A percentile compares a stretch with the other conserved stretches of the same genome.
phyloP scores from a whole-genome alignment of 768 basidiomycete species.

The Gautieria morchelliformis region DNA sequence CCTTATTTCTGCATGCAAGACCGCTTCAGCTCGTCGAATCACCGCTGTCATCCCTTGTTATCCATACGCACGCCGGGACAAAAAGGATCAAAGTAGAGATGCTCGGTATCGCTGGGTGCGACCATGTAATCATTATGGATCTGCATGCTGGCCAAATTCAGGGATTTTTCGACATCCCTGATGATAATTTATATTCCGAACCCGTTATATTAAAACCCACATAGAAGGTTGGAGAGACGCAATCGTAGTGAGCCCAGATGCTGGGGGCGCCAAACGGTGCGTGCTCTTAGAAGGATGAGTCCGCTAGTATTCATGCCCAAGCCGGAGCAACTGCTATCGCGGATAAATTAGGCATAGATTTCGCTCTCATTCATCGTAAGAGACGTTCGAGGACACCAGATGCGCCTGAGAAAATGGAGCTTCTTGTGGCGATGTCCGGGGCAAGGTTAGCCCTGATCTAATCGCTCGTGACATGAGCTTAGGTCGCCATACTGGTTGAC shows the following conservation, averaged over 20 bases:
- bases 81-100: conserved; percentile 97
- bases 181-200: conserved; percentile 95
- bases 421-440: conserved; percentile 87
- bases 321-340: conserved; percentile 87
- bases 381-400: conserved; percentile 58
- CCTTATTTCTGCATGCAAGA: conserved; percentile 96
- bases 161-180: conserved; percentile 97
- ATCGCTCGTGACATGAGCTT: neutral
- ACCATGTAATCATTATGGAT: conserved; percentile 99
- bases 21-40: conserved; percentile 88
- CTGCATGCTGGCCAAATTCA: conserved; percentile 96
- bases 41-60: conserved; percentile 98
- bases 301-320: neutral
- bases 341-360: conserved; percentile 90
- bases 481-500: conserved; percentile 93
- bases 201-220: conserved; percentile 84
- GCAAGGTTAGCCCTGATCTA: conserved; percentile 47
- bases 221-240: conserved; percentile 80
- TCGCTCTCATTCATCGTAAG: conserved; percentile 91
- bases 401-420: conserved; percentile 77
- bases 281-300: neutral
- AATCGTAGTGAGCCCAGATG: conserved; percentile 94
- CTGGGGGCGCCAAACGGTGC: conserved; percentile 96
- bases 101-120: conserved; percentile 93
- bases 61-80: conserved; percentile 95